Evolutionary conservation across 352 stramenopile species (phyloP).

Genomic region (Globisporangium okanoganense): DNA sequence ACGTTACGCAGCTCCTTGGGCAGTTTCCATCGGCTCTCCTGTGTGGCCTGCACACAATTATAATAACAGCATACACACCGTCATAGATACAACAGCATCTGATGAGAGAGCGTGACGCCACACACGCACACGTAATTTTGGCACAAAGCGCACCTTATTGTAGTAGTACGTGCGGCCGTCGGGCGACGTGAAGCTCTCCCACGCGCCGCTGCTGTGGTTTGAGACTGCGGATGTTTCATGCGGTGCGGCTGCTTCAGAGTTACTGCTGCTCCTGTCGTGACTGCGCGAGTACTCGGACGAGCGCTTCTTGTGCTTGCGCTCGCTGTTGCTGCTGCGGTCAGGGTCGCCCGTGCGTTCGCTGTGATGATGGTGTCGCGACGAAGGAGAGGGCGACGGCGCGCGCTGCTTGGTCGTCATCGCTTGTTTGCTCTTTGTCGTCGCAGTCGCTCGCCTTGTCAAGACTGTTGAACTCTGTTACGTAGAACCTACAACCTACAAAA

Average conservation of each 20-base stretch:
- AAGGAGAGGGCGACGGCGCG: neutral
- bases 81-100: neutral
- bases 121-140: neutral
- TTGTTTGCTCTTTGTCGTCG: neutral
- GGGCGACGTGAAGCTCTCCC: constrained; percentile 53
- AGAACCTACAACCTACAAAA: no score
- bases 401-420: constrained; percentile 8
- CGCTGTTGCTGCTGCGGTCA: neutral
- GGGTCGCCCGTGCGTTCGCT: neutral
- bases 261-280: neutral
- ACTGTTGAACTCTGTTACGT: no score
- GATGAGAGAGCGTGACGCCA: neutral
- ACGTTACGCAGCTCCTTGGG: constrained; percentile 19
- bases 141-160: constrained; percentile 28
- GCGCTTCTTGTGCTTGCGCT: constrained; percentile 8
- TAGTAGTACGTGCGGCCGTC: constrained; percentile 66
- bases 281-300: constrained; percentile 11
- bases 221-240: constrained; percentile 8
- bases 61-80: neutral
- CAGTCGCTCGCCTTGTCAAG: neutral
- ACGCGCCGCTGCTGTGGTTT: constrained; percentile 17
- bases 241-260: neutral
- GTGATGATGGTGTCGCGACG: neutral
- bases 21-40: constrained; percentile 63
- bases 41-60: constrained; percentile 27